These are phyloP conservation scores for Polyporus tsugae DNA, from an alignment of 1,284 basidiomycete genomes.

Conservation along the genomic window DNA sequence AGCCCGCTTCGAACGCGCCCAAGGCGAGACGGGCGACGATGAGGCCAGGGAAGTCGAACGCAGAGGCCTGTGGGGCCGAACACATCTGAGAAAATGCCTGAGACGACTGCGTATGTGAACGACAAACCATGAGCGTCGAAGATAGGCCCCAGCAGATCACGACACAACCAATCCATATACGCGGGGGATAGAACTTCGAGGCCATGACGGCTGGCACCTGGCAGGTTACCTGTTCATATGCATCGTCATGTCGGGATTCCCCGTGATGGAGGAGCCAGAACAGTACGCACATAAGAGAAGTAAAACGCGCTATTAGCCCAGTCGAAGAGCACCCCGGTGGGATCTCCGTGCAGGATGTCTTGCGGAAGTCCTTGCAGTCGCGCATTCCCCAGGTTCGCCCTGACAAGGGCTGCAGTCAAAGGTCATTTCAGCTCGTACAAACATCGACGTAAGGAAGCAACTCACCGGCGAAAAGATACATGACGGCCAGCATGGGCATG, in stretches of 20 bases:
- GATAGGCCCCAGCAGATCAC: conserved; percentile 78
- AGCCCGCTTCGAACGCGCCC: conserved; percentile 77
- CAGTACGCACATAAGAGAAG: conserved; percentile 69
- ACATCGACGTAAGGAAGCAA: not conserved
- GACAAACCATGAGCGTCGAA: conserved; percentile 71
- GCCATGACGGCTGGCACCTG: conserved; percentile 72
- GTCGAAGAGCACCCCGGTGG: conserved; percentile 70
- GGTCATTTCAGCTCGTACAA: no score
- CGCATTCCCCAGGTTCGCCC: conserved; percentile 81
- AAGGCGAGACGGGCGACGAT: conserved; percentile 65
- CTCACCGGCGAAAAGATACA: conserved; percentile 78
- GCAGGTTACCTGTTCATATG: conserved; percentile 60
- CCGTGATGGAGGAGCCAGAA: not conserved
- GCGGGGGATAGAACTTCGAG: conserved; percentile 73
- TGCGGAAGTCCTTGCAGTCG: conserved; percentile 72
- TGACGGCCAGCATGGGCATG: conserved; percentile 67
- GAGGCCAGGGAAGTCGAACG: conserved; percentile 65
- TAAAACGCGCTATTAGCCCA: conserved; percentile 81
- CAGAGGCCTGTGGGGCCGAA: conserved; percentile 53
- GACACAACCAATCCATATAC: conserved; percentile 70
- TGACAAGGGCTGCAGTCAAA: conserved; percentile 63
- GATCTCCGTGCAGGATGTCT: conserved; percentile 72
- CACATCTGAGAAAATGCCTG: not conserved
- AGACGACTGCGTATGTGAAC: no score
- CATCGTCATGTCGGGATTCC: not conserved